Base-by-base conservation (phyloP, 495 filamentous ascomycete genomes). In the Penicillium angulare region DNA sequence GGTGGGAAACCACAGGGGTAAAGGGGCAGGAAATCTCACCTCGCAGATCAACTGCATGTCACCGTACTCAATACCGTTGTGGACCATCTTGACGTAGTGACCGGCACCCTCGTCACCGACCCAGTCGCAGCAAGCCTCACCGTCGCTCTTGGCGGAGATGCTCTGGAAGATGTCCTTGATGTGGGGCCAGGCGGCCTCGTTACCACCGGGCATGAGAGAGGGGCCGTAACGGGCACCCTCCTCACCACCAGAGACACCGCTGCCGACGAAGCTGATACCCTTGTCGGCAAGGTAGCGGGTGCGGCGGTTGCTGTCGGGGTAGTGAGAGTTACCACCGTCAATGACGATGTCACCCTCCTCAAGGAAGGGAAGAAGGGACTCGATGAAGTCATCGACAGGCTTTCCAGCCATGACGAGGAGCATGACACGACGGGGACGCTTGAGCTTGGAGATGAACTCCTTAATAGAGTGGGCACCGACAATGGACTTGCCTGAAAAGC, bases 11-110 rank as follows among this genome's bases (percentile, higher is more conserved):
- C n/a, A 43, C 22, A 20, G 32, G 24, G 16, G n/a, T n/a, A 41
- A 43, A 35, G 27, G 32, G 24, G 57, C 55, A 60, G n/a, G n/a
- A n/a, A n/a, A n/a, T n/a, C n/a, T n/a, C n/a, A 97, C 93, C 86
- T 98, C 93, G 75, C 88, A 95, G 73, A 98, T 98, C 69, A 98
- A 79, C 82, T 98, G 93, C 93, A 98, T 98, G 75, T 98, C 93
- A 86, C 93, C 93, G 68, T 98, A 98, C 78, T 98, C 93, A 66
- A 98, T 98, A 82, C 93, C 93, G 73, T 98, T 98, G 86, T 98
- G 93, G 51, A 98, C 93, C 95, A 98, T 98, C 87, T 98, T 98
- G 79, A 98, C 92, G 81, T 96, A 98, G 83, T 98, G 93, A 53
- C 93, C 93, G 68, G 93, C 86, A 81, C 93, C 93, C 70, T 96